Conservation (phyloP, 1,284 basidiomycete genomes). For the Porodaedalea pini region DNA sequence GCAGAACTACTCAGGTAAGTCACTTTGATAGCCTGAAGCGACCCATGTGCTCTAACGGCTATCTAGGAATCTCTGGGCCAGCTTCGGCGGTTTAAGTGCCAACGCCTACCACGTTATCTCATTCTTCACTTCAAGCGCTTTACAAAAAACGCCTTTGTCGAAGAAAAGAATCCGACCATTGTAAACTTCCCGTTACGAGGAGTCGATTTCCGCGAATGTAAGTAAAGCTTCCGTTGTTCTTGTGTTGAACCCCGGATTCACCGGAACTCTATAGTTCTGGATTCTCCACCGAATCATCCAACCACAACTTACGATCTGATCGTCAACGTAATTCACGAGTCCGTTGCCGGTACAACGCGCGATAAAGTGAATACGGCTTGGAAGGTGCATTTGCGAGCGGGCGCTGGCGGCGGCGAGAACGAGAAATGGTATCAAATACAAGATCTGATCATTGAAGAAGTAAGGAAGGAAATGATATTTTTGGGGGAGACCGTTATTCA, state of each 20-base stretch:
- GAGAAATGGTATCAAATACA: constrained; percentile 98
- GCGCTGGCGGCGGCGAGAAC: constrained; percentile 71
- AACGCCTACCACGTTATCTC: constrained; percentile 85
- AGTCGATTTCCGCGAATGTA: constrained; percentile 88
- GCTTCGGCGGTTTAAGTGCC: constrained; percentile 86
- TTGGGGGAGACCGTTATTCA: constrained; percentile 95
- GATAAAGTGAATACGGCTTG: constrained; percentile 86
- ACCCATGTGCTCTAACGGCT: constrained; percentile 20
- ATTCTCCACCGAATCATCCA: constrained; percentile 55
- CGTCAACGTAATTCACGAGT: constrained; percentile 93
- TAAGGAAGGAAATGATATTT: constrained; percentile 96
- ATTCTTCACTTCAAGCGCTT: constrained; percentile 97
- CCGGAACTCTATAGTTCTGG: constrained; percentile 59
- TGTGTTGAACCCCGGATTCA: constrained; percentile 19
- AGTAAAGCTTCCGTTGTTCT: constrained; percentile 33
- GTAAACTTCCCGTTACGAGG: constrained; percentile 95
- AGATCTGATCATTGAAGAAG: constrained; percentile 94
- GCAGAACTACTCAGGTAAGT: constrained; percentile 77
- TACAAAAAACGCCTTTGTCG: constrained; percentile 96
- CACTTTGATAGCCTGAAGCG: constrained; percentile 23
- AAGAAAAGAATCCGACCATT: constrained; percentile 98
- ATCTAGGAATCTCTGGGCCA: constrained; percentile 79
- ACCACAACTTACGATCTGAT: constrained; percentile 88
- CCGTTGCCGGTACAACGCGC: constrained; percentile 87
- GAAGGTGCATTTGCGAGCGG: constrained; percentile 87